Percentiles rank a stretch among this genome's conserved stretches.
These are phyloP conservation scores for Artomyces pyxidatus DNA, from an alignment of 768 basidiomycete species.

Conservation along the genomic window DNA sequence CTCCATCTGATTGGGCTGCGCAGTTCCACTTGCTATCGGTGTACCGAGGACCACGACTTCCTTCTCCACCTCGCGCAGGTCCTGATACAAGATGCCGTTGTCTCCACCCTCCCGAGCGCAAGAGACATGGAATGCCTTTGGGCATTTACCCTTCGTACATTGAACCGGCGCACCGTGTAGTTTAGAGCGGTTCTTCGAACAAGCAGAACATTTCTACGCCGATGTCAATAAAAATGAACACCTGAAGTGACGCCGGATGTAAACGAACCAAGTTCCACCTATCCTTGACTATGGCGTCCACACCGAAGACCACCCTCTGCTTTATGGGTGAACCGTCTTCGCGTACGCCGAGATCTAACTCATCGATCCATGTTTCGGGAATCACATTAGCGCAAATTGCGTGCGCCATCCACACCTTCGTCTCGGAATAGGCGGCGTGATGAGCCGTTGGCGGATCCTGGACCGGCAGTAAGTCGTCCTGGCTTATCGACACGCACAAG, in stretches of 20 bases:
- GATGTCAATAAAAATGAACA: background rate
- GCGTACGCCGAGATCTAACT: conserved; percentile 33
- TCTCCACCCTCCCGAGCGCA: conserved; percentile 64
- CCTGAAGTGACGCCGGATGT: background rate
- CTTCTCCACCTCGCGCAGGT: conserved; percentile 69
- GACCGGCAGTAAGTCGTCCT: conserved; percentile 53
- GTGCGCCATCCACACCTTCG: conserved; percentile 65
- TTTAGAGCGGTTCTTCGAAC: conserved; percentile 59
- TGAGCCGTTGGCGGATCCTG: conserved; percentile 47
- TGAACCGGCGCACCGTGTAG: conserved; percentile 80
- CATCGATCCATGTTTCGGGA: conserved; percentile 91
- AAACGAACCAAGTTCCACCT: conserved; percentile 82
- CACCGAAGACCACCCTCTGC: conserved; percentile 67
- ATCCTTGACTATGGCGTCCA: conserved; percentile 82
- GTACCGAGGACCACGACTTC: conserved; percentile 63
- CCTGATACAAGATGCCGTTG: conserved; percentile 47
- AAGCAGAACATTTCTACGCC: conserved; percentile 84
- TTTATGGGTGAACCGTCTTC: conserved; percentile 27
- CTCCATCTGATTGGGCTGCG: conserved; percentile 23
- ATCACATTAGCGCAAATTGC: conserved; percentile 71
- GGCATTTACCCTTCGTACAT: conserved; percentile 91
- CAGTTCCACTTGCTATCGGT: conserved; percentile 10
- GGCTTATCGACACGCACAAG: conserved; percentile 49
- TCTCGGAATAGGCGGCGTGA: conserved; percentile 13
- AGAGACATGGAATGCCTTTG: conserved; percentile 87